Evolutionary conservation across 192 early-diverging fungal genomes (phyloP).

Genomic region (Rhizophagus clarus): DNA sequence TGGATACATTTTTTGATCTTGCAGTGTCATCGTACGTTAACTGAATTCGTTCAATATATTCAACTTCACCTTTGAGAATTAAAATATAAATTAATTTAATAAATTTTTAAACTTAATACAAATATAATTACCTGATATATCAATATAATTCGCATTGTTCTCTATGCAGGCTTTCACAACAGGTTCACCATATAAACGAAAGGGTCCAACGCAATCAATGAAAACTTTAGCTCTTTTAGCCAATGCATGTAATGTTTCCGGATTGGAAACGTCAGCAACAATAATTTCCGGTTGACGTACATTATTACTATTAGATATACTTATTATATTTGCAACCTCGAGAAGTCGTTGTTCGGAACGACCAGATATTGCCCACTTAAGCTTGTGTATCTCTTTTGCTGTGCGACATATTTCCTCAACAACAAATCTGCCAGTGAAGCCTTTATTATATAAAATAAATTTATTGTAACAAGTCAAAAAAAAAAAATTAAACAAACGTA

Average conservation of each 20-base stretch:
- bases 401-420: constrained; percentile 22
- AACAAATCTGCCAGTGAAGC: constrained; percentile 22
- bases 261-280: constrained; percentile 67
- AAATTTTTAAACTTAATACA: neutral
- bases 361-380: constrained; percentile 80
- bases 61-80: constrained; percentile 25
- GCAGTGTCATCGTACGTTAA: constrained; percentile 71
- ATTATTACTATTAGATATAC: neutral
- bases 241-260: constrained; percentile 62
- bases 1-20: constrained; percentile 59
- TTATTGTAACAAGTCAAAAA: too few relatives aligned
- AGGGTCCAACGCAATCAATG: constrained; percentile 83
- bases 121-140: constrained; percentile 81
- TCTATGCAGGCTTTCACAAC: constrained; percentile 72
- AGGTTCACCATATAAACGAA: constrained; percentile 67
- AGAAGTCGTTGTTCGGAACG: constrained; percentile 71
- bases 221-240: constrained; percentile 69
- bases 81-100: neutral
- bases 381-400: neutral
- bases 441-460: neutral
- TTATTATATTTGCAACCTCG: constrained; percentile 51
- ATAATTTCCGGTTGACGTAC: constrained; percentile 43
- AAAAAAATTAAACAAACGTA: too few relatives aligned
- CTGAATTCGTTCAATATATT: constrained; percentile 66
- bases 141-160: constrained; percentile 80